Base-by-base conservation (phyloP, 2,329 filamentous ascomycete genomes). In the Hypoxylon sp. region DNA sequence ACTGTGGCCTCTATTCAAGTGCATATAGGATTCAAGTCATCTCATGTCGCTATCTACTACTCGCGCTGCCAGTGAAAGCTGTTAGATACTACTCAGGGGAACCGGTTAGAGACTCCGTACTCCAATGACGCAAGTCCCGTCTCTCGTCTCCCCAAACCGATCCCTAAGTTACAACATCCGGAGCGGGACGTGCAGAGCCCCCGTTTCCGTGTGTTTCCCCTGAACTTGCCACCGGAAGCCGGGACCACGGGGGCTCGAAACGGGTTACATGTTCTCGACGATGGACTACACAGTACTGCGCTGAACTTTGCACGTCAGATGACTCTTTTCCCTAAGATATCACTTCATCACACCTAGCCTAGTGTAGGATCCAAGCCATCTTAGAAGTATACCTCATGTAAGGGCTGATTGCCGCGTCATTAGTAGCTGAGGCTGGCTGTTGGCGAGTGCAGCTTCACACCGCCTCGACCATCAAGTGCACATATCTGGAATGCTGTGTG, bases 61-160 rank as follows among this genome's bases (percentile, higher is more conserved):
- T n/a, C n/a, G n/a, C 35, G 17, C 20, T 24, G 33, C 46, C 41
- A 20, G 55, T 18, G 21, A 35, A 37, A 26, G 29, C 24, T 10
- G 52, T 55, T 60, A 51, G 51, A n/a, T 48, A 13, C n/a, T 15
- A n/a, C 3, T 37, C n/a, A n/a, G n/a, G n/a, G n/a, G n/a, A n/a
- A n/a, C n/a, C n/a, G n/a, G n/a, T n/a, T n/a, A n/a, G n/a, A n/a
- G n/a, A n/a, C 11, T 33, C 29, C 15, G 8, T 31, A 33, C 15
- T n/a, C 11, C 11, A 33, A n/a, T 15, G 13, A 33, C 9, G 29
- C 29, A 8, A 11, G 27, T 5, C 27, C 27, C n/a, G n/a, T n/a
- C n/a, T 10, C 9, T 29, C 3, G 29, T 5, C n/a, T 2, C 29
- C 11, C 11, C 29, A 33, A n/a, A n/a, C 18, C 27, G 45, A 35